Evolutionary conservation across 2,329 filamentous ascomycete species (phyloP), one percentile per base, ranked within the genome.

Genomic region (Penicillium psychrosexuale): DNA sequence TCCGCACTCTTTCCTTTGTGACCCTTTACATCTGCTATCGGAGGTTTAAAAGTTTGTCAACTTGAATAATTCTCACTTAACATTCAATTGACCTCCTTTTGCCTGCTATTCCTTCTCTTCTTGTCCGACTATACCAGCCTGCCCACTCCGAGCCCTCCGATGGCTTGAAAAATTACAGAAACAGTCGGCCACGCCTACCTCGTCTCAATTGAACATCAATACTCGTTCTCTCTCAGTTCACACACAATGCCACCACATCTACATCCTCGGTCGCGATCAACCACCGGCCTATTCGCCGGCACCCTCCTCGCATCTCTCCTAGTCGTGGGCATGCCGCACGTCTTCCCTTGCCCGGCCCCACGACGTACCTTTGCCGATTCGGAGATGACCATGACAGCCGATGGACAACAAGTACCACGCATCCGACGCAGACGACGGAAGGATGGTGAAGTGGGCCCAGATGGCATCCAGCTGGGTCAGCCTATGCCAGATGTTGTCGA

Each of bases 271-370:
- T 97, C 93, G 64, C 87, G 90, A 67, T 90, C 91, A 78, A 99
- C 94, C 66, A 92, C 89, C 53, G 94, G 91, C 43, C 87, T 99
- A 57, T 99, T 99, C 78, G 91, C 91, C 47, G 90, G 89, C n/a
- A 97, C 93, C 1, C 83, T 97, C 51, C 82, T 90, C 59, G 86
- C 91, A 31, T 94, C 89, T 64, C 96, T 99, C 74, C 83, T 96
- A 60, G 92, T 99, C 59, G 94, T 99, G 50, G 90, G 85, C 30
- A 80, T 96, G 42, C 94, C 94, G 22, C 94, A 99, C 72, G 71
- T 95, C 30, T 83, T 99, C 17, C 94, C 94, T 1, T 99, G 94
- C 71, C 94, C 94, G 1, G 90, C 91, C 43, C 90, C 90, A 2
- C 83, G 89, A 61, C 79, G 84, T 31, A 84, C 86, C 33, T 87